phyloP scores from a whole-genome alignment of 768 basidiomycete species.

The Wakefieldia striispora region DNA sequence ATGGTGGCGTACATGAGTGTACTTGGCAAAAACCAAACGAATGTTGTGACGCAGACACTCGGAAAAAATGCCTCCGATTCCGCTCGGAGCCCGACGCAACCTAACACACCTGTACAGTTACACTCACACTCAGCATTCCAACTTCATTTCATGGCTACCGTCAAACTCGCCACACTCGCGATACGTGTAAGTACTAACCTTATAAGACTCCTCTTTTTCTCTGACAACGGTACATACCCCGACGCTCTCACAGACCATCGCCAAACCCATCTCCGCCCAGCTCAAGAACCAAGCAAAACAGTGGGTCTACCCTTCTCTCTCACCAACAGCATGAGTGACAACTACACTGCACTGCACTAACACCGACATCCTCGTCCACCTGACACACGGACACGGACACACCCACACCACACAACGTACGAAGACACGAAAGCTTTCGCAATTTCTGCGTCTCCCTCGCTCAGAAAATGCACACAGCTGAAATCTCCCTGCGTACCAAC shows the following conservation, averaged over 20 bases:
- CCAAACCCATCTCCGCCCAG: constrained; percentile 73
- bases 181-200: constrained; percentile 54
- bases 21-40: no score
- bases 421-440: constrained; percentile 72
- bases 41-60: no score
- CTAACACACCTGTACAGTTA: no score
- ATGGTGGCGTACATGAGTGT: no score
- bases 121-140: neutral
- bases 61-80: no score
- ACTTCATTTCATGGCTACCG: constrained; percentile 55
- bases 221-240: no score
- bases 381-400: neutral
- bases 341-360: neutral
- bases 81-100: no score
- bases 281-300: constrained; percentile 72
- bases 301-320: constrained; percentile 38
- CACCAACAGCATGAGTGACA: neutral
- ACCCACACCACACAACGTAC: neutral
- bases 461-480: constrained; percentile 72
- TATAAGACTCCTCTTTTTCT: neutral
- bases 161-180: constrained; percentile 70
- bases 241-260: constrained; percentile 56
- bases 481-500: constrained; percentile 68
- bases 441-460: constrained; percentile 69
- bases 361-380: neutral